Conservation (phyloP, 192 early-diverging fungal species). For the Coemansia sp. region DNA sequence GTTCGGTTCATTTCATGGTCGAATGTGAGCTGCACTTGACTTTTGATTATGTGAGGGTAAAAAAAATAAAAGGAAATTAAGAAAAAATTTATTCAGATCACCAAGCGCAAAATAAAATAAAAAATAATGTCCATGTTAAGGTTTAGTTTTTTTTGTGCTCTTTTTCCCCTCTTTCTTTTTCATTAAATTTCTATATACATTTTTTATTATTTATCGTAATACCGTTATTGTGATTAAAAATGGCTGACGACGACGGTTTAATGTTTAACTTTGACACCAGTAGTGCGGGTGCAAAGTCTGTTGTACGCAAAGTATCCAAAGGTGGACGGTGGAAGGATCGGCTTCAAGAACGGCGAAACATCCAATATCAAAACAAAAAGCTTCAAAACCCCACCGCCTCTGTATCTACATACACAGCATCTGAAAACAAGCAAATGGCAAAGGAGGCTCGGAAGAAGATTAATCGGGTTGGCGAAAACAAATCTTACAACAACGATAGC, state of each 20-base stretch:
- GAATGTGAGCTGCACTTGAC: too few relatives aligned
- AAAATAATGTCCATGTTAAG: too few relatives aligned
- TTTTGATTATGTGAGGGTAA: too few relatives aligned
- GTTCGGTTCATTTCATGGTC: too few relatives aligned
- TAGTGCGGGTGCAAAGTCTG: slow-evolving; percentile 9
- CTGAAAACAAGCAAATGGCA: slow-evolving; percentile 13
- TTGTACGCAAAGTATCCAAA: slow-evolving; percentile 20
- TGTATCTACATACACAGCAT: too few relatives aligned
- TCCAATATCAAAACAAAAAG: slow-evolving; percentile 29
- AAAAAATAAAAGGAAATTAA: too few relatives aligned
- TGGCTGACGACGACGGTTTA: slow-evolving; percentile 67
- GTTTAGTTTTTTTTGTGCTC: not conserved
- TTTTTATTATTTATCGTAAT: not conserved
- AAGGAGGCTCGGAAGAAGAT: not conserved
- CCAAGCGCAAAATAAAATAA: not conserved
- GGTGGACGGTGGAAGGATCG: slow-evolving; percentile 52
- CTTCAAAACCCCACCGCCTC: slow-evolving; percentile 8
- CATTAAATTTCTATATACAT: not conserved
- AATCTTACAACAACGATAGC: too few relatives aligned
- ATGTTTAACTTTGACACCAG: slow-evolving; percentile 61
- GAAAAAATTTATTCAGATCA: not conserved
- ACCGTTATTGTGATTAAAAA: slow-evolving; percentile 10
- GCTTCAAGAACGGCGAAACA: slow-evolving; percentile 25
- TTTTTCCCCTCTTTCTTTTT: not conserved
- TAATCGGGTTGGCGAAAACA: not conserved